phyloP scores from a whole-genome alignment of 345 rosid genomes.

The Rhizophora mangle region DNA sequence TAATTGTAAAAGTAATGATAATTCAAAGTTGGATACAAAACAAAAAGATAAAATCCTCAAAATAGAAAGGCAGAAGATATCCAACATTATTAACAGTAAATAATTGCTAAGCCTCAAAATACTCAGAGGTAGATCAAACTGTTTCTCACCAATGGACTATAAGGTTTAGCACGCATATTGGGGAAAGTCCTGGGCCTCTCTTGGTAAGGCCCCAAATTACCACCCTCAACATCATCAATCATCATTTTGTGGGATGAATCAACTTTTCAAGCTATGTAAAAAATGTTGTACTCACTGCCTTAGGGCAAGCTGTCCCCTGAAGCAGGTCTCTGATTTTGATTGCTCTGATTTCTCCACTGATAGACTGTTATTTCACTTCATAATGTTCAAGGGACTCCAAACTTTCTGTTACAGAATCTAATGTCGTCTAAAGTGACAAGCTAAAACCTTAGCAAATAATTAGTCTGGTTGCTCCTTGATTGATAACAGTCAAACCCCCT shows the following conservation, averaged over 20 bases:
- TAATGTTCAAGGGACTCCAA: not conserved
- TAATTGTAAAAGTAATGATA: no score
- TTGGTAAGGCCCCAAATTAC: slow-evolving; percentile 60
- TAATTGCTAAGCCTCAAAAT: not conserved
- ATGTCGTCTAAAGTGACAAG: not conserved
- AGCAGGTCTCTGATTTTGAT: slow-evolving; percentile 42
- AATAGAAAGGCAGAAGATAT: not conserved
- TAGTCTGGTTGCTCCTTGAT: no score
- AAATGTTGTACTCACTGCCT: slow-evolving; percentile 32
- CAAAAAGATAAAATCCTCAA: not conserved
- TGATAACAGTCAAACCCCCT: no score
- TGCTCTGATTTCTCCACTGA: slow-evolving; percentile 1
- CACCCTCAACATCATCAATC: slow-evolving; percentile 91
- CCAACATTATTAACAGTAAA: not conserved
- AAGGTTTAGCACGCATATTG: slow-evolving; percentile 76
- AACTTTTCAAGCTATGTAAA: slow-evolving; percentile 34
- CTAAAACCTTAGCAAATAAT: no score
- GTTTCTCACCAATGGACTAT: slow-evolving; percentile 60
- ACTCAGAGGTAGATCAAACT: not conserved
- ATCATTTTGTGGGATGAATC: slow-evolving; percentile 62
- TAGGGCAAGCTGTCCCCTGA: slow-evolving; percentile 46
- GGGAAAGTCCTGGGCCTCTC: slow-evolving; percentile 91
- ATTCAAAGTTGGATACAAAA: not conserved
- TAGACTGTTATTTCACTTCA: slow-evolving; percentile 2
- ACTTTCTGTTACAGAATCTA: not conserved